A percentile compares a stretch with the other conserved stretches of the same genome.
These are phyloP conservation scores for Plasmodium cynomolgi DNA, from an alignment of 169 alveolate species.

Conservation along the genomic window DNA sequence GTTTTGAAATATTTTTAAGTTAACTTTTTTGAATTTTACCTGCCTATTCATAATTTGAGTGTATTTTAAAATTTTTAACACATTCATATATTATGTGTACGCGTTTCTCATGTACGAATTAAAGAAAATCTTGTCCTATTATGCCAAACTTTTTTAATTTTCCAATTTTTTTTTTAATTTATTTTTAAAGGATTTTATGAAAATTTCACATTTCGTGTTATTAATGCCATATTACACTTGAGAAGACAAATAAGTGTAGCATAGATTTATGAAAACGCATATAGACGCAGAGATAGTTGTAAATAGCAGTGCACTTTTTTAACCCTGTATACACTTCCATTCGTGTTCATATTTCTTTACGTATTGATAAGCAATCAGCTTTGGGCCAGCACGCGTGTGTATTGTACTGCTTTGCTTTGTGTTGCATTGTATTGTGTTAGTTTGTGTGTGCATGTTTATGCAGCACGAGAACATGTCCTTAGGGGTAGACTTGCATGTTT, in stretches of 20 bases:
- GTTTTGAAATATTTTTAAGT: neutral
- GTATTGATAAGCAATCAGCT: neutral
- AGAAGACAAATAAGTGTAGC: neutral
- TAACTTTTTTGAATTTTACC: neutral
- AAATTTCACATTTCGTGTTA: neutral
- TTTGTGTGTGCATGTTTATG: neutral
- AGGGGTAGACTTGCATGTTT: neutral
- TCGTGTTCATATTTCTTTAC: neutral
- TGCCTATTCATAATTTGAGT: neutral
- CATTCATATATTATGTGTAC: neutral
- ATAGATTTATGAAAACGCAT: neutral
- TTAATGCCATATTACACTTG: neutral
- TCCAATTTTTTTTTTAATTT: neutral
- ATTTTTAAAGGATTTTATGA: neutral
- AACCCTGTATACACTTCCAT: neutral
- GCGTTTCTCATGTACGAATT: slow-evolving; percentile 14
- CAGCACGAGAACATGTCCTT: neutral
- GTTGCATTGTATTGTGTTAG: neutral
- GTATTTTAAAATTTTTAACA: slow-evolving; percentile 9
- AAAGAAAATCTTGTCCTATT: slow-evolving; percentile 25
- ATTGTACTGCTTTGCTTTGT: neutral
- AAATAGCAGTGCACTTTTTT: neutral
- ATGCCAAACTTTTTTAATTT: slow-evolving; percentile 9
- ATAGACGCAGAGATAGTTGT: neutral
- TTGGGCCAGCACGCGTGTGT: neutral